Base-by-base conservation (phyloP, 1,139 yeast species). In the Geotrichum restrictum region DNA sequence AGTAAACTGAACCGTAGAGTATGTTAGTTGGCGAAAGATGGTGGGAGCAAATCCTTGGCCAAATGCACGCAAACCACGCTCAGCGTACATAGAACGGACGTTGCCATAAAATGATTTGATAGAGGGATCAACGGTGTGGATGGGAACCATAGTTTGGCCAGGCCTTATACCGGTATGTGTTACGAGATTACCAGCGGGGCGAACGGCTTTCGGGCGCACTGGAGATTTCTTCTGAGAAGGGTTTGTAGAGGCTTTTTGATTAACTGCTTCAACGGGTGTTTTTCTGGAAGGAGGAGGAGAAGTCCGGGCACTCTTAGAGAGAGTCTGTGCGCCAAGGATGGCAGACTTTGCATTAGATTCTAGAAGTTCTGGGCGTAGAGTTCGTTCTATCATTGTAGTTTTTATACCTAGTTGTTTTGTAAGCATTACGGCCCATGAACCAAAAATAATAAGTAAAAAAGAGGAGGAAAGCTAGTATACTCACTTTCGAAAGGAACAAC, bases 1-100 rank as follows among this genome's bases (percentile, higher is more conserved):
- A 5, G 95, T 85, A 59, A 89, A 84, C 78, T 96, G 82, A 1
- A 88, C 93, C 47, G 86, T 79, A 24, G 95, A 83, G 56, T 85
- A 85, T 48, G 85, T 78, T 3, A 84, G 77, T 65, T 91, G 98
- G 57, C 98, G 79, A 11, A 82, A 70, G 42, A 88, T 70, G 0
- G 98, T 91, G 14, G 95, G 87, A 56, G 79, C 72, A 6, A 89
- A 77, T 38, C 98, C 98, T 59, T 88, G 89, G 27, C 83, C 75
- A 62, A 88, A 89, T 1, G 95, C 95, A 38, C 80, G 69, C 0
- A 84, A 51, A 0, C 98, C 98, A 59, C 89, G 81, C 16, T 85
- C 74, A 29, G 68, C 64, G 64, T 86, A 87, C 67, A 91, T 87
- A 62, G 86, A 62, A 34, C 62, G 51, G n/a, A 66, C 56, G 32